Conservation (phyloP, 2,329 filamentous ascomycete genomes). For the Salinomyces thailandicus region DNA sequence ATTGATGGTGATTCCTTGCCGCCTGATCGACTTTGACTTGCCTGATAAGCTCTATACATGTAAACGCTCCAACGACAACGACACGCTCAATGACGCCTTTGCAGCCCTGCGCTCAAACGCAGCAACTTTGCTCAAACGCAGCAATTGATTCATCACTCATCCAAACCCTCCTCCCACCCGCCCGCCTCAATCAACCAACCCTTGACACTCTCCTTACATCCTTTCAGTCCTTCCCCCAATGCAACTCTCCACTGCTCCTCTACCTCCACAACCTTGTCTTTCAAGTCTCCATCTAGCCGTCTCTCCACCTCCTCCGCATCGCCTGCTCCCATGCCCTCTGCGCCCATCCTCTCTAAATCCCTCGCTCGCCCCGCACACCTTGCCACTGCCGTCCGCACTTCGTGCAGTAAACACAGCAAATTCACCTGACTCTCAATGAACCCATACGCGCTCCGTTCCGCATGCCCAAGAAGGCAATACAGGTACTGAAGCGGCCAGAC, state of each 20-base stretch:
- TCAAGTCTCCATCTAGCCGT: conserved; percentile 69
- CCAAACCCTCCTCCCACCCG: conserved; percentile 69
- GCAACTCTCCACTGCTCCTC: conserved; percentile 86
- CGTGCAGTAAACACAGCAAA: conserved; percentile 77
- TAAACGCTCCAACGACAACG: no score
- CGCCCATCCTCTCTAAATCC: conserved; percentile 49
- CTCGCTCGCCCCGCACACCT: conserved; percentile 56
- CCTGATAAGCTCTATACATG: no score
- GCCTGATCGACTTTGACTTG: no score
- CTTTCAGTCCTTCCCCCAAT: conserved; percentile 64
- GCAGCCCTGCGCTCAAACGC: not conserved
- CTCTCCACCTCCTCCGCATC: conserved; percentile 56
- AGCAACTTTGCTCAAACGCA: not conserved
- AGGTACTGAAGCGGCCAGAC: conserved; percentile 82
- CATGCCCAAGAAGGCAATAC: conserved; percentile 71
- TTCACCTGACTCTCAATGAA: conserved; percentile 95
- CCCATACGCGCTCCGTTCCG: conserved; percentile 87
- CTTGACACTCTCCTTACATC: conserved; percentile 63
- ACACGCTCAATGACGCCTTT: no score
- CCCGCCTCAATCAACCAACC: conserved; percentile 63
- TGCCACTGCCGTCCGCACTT: conserved; percentile 73
- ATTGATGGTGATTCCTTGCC: no score
- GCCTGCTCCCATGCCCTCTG: conserved; percentile 40
- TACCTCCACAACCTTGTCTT: conserved; percentile 84
- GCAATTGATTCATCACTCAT: conserved; percentile 7